Percentiles rank a stretch among this genome's conserved stretches.
Evolutionary conservation across 2,329 filamentous ascomycete species (phyloP).

Genomic region (Sporothrix humicola): DNA sequence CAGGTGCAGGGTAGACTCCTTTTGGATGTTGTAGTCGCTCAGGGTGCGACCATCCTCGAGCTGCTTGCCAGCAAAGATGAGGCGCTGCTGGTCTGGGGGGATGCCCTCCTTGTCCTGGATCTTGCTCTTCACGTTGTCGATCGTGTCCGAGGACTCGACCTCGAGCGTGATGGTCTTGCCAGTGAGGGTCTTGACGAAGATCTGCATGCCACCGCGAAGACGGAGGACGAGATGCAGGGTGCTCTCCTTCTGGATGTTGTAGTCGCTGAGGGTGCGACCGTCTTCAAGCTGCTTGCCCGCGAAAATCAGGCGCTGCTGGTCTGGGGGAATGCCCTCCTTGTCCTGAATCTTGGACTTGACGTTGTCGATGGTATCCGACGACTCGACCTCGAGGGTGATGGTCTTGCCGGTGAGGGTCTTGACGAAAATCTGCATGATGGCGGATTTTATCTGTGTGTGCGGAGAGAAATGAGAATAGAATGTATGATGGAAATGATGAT

Average conservation of each 20-base stretch:
- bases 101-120: conserved; percentile 99
- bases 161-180: conserved; percentile 94
- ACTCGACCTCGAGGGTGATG: conserved; percentile 82
- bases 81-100: conserved; percentile 90
- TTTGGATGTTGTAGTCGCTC: conserved; percentile 94
- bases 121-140: conserved; percentile 96
- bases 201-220: conserved; percentile 69
- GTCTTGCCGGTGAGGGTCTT: conserved; percentile 96
- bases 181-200: conserved; percentile 85
- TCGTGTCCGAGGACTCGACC: conserved; percentile 87
- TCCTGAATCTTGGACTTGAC: conserved; percentile 91
- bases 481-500: conserved; percentile 38
- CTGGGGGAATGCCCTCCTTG: conserved; percentile 86
- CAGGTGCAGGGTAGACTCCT: conserved; percentile 84
- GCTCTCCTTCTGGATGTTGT: conserved; percentile 76
- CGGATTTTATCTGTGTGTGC: conserved; percentile 36
- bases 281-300: conserved; percentile 61
- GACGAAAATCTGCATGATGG: conserved; percentile 92
- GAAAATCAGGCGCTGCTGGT: conserved; percentile 91
- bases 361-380: conserved; percentile 90
- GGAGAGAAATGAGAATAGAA: conserved; percentile 33
- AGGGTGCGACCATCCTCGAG: conserved; percentile 92
- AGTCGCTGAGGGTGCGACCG: conserved; percentile 76
- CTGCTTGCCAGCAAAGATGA: conserved; percentile 97
- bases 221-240: conserved; percentile 78